Base-by-base conservation (phyloP, 1,284 basidiomycete genomes). In the Retiboletus fuscus region DNA sequence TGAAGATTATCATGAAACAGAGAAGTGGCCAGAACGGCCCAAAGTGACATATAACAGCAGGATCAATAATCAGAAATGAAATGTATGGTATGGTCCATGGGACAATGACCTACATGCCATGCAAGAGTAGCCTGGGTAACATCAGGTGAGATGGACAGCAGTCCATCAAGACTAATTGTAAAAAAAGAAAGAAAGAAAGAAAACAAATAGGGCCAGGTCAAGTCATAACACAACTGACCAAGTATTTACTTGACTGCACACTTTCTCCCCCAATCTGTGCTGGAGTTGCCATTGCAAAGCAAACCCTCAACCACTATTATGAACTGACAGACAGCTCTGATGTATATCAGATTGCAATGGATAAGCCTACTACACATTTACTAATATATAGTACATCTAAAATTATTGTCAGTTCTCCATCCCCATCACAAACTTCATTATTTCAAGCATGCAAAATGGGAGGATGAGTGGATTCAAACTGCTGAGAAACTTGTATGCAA, bases 381-480 rank as follows among this genome's bases (percentile, higher is more conserved):
- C 28, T 57, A 13, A 7, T 16, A 30, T n/a, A 28, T 57, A 24
- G 26, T 57, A 57, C 53, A 57, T 44, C 11, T n/a, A n/a, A n/a
- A n/a, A n/a, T n/a, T n/a, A n/a, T n/a, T n/a, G n/a, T 1, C 26
- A 60, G 60, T 61, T 15, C 11, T 41, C 26, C 60, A 61, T 20
- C 60, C 60, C 2, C 18, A 8, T 2, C 61, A 61, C 61, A 61
- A 61, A 11, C 22, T 61, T 4, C 13, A 61, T n/a, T 61, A 61
- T 20, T 61, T 61, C 20, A 0, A 15, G 10, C 41, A 24, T 1
- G 11, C 61, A 44, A 44, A 61, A 28, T 61, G 61, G 39, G 15
- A 66, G 49, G 64, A 66, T 13, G 18, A 66, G 7, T 66, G 64
- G 39, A 66, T 66, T 34, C 43, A 58, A 15, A 66, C 13, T 11